A percentile compares a stretch with the other conserved stretches of the same genome.
Evolutionary conservation across 495 filamentous ascomycete species (phyloP).

Genomic region (Hypoxylon trugodes): DNA sequence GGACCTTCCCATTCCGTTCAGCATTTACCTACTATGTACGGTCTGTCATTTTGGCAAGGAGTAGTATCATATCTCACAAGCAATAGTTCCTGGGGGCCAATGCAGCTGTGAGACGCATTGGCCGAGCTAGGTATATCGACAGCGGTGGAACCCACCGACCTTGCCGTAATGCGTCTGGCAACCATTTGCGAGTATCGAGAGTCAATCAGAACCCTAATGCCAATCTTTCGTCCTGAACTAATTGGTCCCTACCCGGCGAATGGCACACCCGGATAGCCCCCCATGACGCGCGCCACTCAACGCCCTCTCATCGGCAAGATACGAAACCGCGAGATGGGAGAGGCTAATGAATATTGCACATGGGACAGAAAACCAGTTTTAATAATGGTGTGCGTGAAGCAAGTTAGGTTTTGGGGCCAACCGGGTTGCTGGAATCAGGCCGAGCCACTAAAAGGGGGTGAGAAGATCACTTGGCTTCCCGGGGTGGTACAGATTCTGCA

Average conservation of each 20-base stretch:
- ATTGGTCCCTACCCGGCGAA: neutral
- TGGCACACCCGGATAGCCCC: neutral
- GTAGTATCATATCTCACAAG: constrained; percentile 10
- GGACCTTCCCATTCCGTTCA: constrained; percentile 12
- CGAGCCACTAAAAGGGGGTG: no score
- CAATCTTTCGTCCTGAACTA: no score
- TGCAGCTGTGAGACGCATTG: constrained; percentile 12
- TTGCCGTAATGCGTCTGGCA: neutral
- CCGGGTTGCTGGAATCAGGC: constrained; percentile 1
- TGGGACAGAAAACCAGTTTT: neutral
- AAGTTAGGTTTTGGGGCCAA: neutral
- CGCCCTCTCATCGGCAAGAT: neutral
- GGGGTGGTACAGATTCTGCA: neutral
- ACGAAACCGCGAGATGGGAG: constrained; percentile 3
- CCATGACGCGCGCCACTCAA: constrained; percentile 1
- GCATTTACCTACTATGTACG: neutral
- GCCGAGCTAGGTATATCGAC: constrained; percentile 7
- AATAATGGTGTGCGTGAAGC: neutral
- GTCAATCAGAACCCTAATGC: neutral
- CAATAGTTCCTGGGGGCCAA: constrained; percentile 2
- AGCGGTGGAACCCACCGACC: constrained; percentile 23
- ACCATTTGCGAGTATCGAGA: neutral
- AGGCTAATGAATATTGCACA: neutral
- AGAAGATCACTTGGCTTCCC: neutral
- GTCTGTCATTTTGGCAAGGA: constrained; percentile 2